phyloP scores from a whole-genome alignment of 306 rosid genomes.

The Castanea sativa region DNA sequence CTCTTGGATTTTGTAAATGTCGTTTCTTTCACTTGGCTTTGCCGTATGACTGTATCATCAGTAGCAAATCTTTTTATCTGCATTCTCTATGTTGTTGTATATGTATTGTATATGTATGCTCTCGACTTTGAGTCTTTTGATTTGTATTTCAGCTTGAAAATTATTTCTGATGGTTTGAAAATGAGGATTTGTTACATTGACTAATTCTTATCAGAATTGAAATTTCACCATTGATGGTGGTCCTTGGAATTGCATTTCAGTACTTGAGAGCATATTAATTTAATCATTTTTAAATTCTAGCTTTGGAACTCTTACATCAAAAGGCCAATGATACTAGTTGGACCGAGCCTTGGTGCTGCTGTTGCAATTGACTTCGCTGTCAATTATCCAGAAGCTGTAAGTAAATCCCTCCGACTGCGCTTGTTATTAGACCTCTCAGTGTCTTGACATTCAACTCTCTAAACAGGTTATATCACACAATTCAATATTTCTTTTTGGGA shows the following conservation, averaged over 20 bases:
- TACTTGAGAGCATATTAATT: not conserved
- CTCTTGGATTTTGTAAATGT: not conserved
- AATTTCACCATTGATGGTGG: not conserved
- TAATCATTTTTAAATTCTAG: constrained; percentile 26
- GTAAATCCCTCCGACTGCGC: constrained; percentile 30
- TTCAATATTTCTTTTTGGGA: no score
- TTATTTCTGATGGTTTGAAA: not conserved
- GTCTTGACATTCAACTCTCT: not conserved
- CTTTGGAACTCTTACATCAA: constrained; percentile 80
- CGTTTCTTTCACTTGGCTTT: not conserved
- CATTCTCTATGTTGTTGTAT: not conserved
- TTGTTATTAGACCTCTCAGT: not conserved
- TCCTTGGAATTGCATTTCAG: not conserved
- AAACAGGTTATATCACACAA: not conserved
- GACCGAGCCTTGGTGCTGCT: constrained; percentile 99
- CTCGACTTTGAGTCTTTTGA: not conserved
- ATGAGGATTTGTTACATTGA: not conserved
- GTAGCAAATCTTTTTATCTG: not conserved
- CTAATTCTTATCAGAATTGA: not conserved
- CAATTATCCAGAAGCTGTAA: constrained; percentile 88
- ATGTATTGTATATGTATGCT: not conserved
- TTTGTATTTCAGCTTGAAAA: not conserved
- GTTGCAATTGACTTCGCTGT: constrained; percentile 89
- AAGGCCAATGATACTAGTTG: constrained; percentile 85
- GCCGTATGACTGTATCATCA: not conserved